phyloP scores from a whole-genome alignment of 805 yeast species.

The Ogataea salicorniae region DNA sequence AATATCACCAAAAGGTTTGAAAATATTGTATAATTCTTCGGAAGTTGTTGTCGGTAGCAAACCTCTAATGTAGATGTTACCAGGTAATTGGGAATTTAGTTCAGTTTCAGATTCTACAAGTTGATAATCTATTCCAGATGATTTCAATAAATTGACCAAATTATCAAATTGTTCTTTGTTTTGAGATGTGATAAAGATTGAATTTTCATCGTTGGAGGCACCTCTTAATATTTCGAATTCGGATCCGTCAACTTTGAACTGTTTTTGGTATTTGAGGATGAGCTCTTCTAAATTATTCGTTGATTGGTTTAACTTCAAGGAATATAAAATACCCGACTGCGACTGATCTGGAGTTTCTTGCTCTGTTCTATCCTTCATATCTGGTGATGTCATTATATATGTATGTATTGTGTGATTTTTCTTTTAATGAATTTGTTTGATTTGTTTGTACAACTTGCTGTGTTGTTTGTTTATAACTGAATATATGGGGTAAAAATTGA shows the following conservation, averaged over 20 bases:
- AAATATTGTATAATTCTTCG: constrained; percentile 34
- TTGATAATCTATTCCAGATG: constrained; percentile 11
- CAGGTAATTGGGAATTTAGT: constrained; percentile 36
- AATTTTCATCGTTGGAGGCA: background rate
- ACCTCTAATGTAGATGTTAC: constrained; percentile 51
- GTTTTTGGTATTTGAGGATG: background rate
- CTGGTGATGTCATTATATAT: too few species aligned
- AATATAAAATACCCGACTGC: too few species aligned
- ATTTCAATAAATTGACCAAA: constrained; percentile 11
- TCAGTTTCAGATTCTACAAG: constrained; percentile 15
- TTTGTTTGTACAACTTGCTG: too few species aligned
- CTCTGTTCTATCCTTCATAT: too few species aligned
- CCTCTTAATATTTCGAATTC: background rate
- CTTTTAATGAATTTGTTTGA: too few species aligned
- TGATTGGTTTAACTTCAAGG: too few species aligned
- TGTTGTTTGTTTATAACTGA: too few species aligned
- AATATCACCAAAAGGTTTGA: constrained; percentile 38
- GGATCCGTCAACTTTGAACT: background rate
- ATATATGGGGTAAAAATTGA: too few species aligned
- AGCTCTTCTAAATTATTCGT: too few species aligned
- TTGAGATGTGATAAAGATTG: constrained; percentile 15
- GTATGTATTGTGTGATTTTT: too few species aligned
- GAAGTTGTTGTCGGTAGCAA: constrained; percentile 35
- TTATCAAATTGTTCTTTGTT: constrained; percentile 9
- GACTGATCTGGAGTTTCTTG: too few species aligned